phyloP scores from a whole-genome alignment of 2,329 filamentous ascomycete species.

The Pseudocercospora pini-densiflorae region DNA sequence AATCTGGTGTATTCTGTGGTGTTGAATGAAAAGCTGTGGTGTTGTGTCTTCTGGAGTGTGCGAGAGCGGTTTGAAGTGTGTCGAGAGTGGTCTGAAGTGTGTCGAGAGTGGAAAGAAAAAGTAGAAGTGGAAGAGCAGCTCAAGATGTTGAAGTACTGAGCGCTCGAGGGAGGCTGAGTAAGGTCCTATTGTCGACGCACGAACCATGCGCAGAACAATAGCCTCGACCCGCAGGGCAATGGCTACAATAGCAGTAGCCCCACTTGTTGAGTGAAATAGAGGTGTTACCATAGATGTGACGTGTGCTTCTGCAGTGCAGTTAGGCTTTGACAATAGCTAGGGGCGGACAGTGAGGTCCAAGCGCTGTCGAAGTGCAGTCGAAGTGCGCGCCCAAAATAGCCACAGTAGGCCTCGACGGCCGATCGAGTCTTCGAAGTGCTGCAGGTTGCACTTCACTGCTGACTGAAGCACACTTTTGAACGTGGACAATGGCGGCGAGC shows the following conservation, averaged over 20 bases:
- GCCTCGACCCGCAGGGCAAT: not conserved
- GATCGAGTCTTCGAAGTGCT: not conserved
- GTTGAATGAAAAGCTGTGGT: not conserved
- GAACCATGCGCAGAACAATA: not conserved
- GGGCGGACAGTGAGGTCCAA: not conserved
- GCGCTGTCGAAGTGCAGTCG: not conserved
- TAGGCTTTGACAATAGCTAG: not conserved
- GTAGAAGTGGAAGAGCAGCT: not conserved
- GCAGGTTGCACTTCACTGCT: not conserved
- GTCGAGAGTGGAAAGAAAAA: not conserved
- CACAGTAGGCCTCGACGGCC: not conserved
- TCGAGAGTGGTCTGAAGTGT: not conserved
- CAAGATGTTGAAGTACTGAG: not conserved
- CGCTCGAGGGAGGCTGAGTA: not conserved
- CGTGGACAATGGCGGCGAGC: not conserved
- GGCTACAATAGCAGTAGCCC: not conserved
- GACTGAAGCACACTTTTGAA: not conserved
- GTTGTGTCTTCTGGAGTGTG: not conserved
- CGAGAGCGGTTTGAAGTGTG: not conserved
- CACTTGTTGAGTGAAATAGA: not conserved
- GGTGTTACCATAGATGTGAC: not conserved
- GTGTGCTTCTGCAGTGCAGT: not conserved
- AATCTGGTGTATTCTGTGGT: too few species aligned
- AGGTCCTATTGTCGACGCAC: constrained; percentile 1
- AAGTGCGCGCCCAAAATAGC: not conserved